Base-by-base conservation (phyloP, 2,329 filamentous ascomycete species). In the Botrytis tulipae region DNA sequence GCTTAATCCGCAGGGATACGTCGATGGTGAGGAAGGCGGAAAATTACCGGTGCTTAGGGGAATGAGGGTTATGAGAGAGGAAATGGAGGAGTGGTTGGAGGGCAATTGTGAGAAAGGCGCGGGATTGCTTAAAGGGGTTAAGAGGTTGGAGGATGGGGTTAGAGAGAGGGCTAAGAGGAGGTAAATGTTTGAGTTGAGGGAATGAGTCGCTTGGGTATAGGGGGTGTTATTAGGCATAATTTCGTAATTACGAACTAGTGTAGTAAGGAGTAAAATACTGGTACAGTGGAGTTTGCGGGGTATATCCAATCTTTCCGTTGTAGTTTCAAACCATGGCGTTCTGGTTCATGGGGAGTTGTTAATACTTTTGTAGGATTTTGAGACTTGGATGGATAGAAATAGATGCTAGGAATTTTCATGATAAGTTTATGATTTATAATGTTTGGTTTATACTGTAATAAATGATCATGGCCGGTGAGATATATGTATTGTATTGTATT, bases 31-130 rank as follows among this genome's bases (percentile, higher is more conserved):
- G 82, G 90, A 90, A 42, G 89, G 86, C 1, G 83, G 81, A n/a
- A 87, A 83, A 77, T 87, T 98, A 87, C 95, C 95, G 0, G 87
- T 95, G 7, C 81, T 92, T 73, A 89, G 85, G 80, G 89, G 91
- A 1, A 89, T 98, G 89, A 88, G 86, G 78, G 81, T 80, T 42
- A 85, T 93, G 20, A 87, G 95, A 75, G 90, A 93, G 84, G 86
- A 86, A 80, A 97, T 98, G 94, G 95, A 98, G 84, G 80, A 73
- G 3, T 97, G 93, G 92, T 84, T 98, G 72, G 91, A 92, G 83
- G 86, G 82, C 16, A 96, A 97, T 82, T 92, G 92, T 76, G 95
- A 97, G 84, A 92, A 90, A 79, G 95, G 95, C 0, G 84, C 92
- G 80, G 83, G 93, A 66, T 85, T 98, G 80, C 92, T 93, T 82